Conservation (phyloP, 306 rosid species). For the Castanopsis chinensis region DNA sequence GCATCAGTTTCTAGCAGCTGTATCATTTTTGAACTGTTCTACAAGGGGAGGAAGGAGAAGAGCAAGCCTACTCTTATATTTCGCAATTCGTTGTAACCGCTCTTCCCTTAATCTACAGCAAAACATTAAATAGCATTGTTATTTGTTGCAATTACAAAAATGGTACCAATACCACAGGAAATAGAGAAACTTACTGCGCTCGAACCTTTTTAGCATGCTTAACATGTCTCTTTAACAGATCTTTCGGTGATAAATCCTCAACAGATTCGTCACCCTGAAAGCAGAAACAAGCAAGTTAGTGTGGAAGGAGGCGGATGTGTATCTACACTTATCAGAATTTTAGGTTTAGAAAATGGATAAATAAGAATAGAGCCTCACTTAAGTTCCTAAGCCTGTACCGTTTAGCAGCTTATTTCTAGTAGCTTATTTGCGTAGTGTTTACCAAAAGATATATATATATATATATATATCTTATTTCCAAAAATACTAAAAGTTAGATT, state of each 20-base stretch:
- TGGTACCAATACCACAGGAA: neutral
- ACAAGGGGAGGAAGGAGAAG: constrained; percentile 77
- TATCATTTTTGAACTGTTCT: constrained; percentile 65
- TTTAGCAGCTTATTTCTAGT: too few relatives aligned
- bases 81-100: constrained; percentile 61
- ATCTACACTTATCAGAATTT: neutral
- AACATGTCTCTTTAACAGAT: constrained; percentile 67
- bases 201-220: constrained; percentile 82
- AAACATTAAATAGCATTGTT: constrained; percentile 7
- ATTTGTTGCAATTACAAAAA: constrained; percentile 13
- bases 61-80: constrained; percentile 81
- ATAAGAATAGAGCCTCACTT: constrained; percentile 14
- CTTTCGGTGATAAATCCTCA: constrained; percentile 40
- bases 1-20: constrained; percentile 55
- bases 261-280: constrained; percentile 60
- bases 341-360: neutral
- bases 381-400: neutral
- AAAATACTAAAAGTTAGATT: too few relatives aligned
- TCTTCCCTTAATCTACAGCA: constrained; percentile 65
- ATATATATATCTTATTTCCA: too few relatives aligned
- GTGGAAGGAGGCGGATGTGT: constrained; percentile 6
- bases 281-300: constrained; percentile 16
- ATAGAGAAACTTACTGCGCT: constrained; percentile 50
- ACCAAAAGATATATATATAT: too few relatives aligned
- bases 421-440: too few relatives aligned